Evolutionary conservation across 78 protist species (phyloP), one percentile per base, ranked within the genome.

Genomic region (Pigoraptor vietnamica): DNA sequence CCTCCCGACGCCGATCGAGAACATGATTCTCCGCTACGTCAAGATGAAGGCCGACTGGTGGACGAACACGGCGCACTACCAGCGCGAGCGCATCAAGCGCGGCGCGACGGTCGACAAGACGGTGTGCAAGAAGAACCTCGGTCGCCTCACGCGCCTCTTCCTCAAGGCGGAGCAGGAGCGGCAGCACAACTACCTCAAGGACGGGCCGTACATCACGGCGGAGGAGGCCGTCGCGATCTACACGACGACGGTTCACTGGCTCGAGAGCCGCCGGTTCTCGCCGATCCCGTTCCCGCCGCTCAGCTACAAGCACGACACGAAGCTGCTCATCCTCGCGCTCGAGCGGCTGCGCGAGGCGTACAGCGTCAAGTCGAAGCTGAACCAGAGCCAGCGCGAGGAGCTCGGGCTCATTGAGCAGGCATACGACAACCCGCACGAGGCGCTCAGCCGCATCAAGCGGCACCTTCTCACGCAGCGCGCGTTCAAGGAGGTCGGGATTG

Each of bases 41-140:
- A 98, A 98, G 95, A 36, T 90, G 89, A 99, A 99, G 97, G 99
- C 99, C 21, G 99, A 99, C 92, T 98, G 99, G 99, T 99, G 99
- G 99, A 98, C 99, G 34, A 96, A 97, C 90, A 98, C 96, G 0
- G 98, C 99, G 25, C 99, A 99, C 93, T 98, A 96, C 96, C 97
- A 98, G 92, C 97, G 99, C n/a, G 99, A 99, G 94, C 98, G 99
- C 37, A 98, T 99, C 88, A 56, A 94, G 23, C 96, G 99, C 25
- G 99, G 99, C 33, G 99, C 98, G 6, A 97, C 99, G 14, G 99
- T 99, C 67, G 99, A 99, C 95, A 99, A 99, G 95, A 98, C 98
- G 1, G 99, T 97, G 32, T 91, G 95, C 95, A 95, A 97, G 93
- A 99, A 99, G 91, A 99, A 99, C 94, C 97, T 99, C 0, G 99